A percentile compares a stretch with the other conserved stretches of the same genome.
Evolutionary conservation across 2,329 filamentous ascomycete species (phyloP).

Genomic region (Beauveria scarabaeidicola): DNA sequence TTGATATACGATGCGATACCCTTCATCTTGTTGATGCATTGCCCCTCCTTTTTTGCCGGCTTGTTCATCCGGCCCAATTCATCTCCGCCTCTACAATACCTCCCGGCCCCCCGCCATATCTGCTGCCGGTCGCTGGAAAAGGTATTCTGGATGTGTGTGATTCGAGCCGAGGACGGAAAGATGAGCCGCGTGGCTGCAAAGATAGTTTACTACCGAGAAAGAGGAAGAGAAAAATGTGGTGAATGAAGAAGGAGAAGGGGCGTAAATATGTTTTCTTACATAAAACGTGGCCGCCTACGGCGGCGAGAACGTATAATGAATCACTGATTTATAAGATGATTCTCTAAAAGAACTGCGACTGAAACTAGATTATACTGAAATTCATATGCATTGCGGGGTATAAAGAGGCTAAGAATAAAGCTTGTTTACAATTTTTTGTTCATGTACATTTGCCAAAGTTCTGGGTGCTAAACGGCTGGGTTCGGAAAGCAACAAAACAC

Average conservation of each 20-base stretch:
- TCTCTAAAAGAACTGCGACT: neutral
- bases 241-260: neutral
- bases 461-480: neutral
- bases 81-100: neutral
- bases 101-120: neutral
- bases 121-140: neutral
- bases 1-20: neutral
- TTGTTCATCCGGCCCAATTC: neutral
- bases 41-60: neutral
- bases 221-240: neutral
- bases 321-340: neutral
- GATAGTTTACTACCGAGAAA: neutral
- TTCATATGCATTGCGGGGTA: neutral
- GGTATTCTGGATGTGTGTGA: neutral
- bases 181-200: neutral
- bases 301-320: neutral
- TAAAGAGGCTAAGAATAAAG: neutral
- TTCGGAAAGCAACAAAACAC: constrained; percentile 1
- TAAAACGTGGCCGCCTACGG: neutral
- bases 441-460: neutral
- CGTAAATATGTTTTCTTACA: neutral
- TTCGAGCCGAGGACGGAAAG: neutral
- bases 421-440: neutral
- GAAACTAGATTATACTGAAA: neutral
- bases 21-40: neutral